Base-by-base conservation (phyloP, 164 flowering plant genomes). In the Chloranthus sessilifolius region DNA sequence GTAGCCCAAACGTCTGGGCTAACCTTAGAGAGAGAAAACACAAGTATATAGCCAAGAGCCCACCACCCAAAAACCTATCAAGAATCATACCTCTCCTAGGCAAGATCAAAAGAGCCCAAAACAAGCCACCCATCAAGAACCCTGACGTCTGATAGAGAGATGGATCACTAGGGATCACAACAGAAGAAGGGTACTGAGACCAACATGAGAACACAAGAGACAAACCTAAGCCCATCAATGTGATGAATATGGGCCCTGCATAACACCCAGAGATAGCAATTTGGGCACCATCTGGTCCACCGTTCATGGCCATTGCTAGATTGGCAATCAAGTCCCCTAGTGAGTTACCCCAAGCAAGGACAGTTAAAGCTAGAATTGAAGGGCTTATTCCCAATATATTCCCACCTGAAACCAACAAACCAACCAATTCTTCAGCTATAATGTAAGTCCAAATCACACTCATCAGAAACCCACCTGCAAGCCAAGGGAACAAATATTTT, bases 321-420 rank as follows among this genome's bases (percentile, higher is more conserved):
- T 77, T 77, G 10, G 82, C 58, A 31, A 72, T 63, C 38, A 77
- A 31, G 42, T 77, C 82, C 20, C 79, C 77, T 54, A 74, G 31
- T 8, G 82, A 77, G 51, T 77, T 77, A 0, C 82, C 82, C 82
- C 82, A 77, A 21, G 82, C 82, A 35, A 77, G 63, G 14, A 77
- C 61, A 8, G 82, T 77, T 15, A 77, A 31, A 5, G 70, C 79
- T 9, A 77, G 75, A 17, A 70, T 46, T 10, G 82, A 61, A 46
- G 82, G 66, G 46, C 64, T 72, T 26, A 77, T 64, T 2, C 70
- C 69, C 15, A 62, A 26, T 26, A 77, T 60, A 19, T 38, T 25
- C 24, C 84, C 79, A 22, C 76, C 46, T 14, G 84, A 52, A 12
- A 73, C 70, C 38, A 79, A 46, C 55, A 79, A 33, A 0, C 74